Evolutionary conservation across 225 moss, liverwort and hornwort genomes (phyloP), one percentile per base, ranked within the genome.

Genomic region (Asterella californica): DNA sequence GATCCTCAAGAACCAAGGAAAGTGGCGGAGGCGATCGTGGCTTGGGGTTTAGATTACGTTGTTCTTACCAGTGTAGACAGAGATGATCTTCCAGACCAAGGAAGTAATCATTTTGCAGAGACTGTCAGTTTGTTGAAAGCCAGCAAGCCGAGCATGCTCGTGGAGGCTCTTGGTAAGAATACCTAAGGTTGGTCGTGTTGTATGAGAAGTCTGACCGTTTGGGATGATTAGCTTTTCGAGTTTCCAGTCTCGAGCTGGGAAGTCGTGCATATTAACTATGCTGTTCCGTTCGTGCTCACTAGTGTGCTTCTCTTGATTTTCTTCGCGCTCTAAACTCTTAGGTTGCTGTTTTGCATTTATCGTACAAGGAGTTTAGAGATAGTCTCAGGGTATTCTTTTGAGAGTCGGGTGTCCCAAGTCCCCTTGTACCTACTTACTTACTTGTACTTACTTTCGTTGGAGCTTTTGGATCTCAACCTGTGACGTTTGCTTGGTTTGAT

Each of bases 11-110:
- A 93, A 74, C 99, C 95, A 32, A 69, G 71, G 74, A 90, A 91
- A 77, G 93, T 99, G 66, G 91, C 99, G 22, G 92, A 99, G 82
- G 97, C 97, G 22, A 93, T 99, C 57, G 97, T 91, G 61, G 92
- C 95, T 1, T 99, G 95, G 97, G 99, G 99, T 45, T 82, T 99
- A 87, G 95, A 99, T 75, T 95, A 93, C 54, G 92, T 99, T 11
- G 95, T 99, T 78, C 95, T 99, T 70, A 95, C 95, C 75, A 99
- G 99, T 74, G 99, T 99, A 72, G 99, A 99, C 82, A 88, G 95
- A 75, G 99, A 99, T 80, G 99, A 95, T 68, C 90, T 95, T 90
- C 84, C 72, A 77, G 95, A 99, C 81, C 99, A 95, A 82, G 95
- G 99, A 79, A 99, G 99, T 80, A 88, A 90, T 79, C 99, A 99